These are phyloP conservation scores for Gossypium gossypioides DNA, from an alignment of 441 rosid genomes.

Conservation along the genomic window DNA sequence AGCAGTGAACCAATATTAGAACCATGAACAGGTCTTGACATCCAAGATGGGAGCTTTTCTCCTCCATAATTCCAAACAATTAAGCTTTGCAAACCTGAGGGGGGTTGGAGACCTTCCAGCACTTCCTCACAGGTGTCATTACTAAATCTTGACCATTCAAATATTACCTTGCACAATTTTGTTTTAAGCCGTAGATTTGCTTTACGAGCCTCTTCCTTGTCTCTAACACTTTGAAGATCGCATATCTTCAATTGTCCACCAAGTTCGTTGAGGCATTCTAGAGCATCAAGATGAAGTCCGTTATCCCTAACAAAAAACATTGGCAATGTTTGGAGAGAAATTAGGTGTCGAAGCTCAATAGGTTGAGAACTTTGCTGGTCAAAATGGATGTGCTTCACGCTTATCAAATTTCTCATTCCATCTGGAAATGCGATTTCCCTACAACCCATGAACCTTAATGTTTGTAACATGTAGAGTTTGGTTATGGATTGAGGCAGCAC, in stretches of 20 bases:
- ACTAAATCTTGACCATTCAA: too few species aligned
- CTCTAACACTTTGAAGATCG: not conserved
- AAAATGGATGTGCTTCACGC: conserved; percentile 19
- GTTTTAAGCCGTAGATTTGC: not conserved
- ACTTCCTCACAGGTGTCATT: conserved; percentile 7
- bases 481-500: conserved; percentile 12
- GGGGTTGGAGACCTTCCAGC: conserved; percentile 23
- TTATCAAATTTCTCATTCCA: conserved; percentile 13
- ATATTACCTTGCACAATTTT: not conserved
- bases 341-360: not conserved
- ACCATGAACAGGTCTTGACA: not conserved
- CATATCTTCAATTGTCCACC: conserved; percentile 7
- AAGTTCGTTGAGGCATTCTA: conserved; percentile 3
- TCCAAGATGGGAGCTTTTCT: conserved; percentile 20
- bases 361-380: not conserved
- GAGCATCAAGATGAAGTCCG: conserved; percentile 6
- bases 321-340: conserved; percentile 15
- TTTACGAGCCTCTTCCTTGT: not conserved
- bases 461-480: conserved; percentile 21
- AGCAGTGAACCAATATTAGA: not conserved
- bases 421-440: not conserved
- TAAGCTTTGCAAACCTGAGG: conserved; percentile 11
- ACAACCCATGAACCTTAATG: conserved; percentile 11
- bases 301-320: conserved; percentile 6
- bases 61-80: conserved; percentile 11